Evolutionary conservation across 768 basidiomycete species (phyloP).

Genomic region (Podaxis carcinomalis): DNA sequence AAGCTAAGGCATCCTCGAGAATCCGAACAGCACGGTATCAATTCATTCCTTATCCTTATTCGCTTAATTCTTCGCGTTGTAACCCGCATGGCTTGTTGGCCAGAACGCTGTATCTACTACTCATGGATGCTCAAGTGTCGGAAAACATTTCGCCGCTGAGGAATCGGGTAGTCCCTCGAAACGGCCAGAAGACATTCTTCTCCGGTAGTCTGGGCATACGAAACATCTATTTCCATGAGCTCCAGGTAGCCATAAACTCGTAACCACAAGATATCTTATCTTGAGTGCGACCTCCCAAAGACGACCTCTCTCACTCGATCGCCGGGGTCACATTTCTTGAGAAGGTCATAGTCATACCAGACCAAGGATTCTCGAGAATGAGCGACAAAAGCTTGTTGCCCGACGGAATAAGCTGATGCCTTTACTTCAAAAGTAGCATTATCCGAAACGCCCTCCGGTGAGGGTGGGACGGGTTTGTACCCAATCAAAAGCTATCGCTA

Average conservation of each 20-base stretch:
- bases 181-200: neutral
- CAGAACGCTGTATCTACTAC: neutral
- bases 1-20: neutral
- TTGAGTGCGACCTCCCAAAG: conserved; percentile 15
- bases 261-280: conserved; percentile 1
- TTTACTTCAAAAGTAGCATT: conserved; percentile 43
- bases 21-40: neutral
- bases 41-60: neutral
- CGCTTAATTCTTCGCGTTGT: neutral
- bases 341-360: conserved; percentile 74
- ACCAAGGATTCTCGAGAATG: conserved; percentile 62
- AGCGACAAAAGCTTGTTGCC: conserved; percentile 59
- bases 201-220: neutral
- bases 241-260: neutral
- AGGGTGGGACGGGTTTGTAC: conserved; percentile 42
- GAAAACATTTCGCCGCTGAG: neutral
- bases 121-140: neutral
- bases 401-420: conserved; percentile 59
- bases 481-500: conserved; percentile 57
- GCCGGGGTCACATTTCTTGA: conserved; percentile 62
- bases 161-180: neutral
- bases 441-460: conserved; percentile 24
- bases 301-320: conserved; percentile 38
- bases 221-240: neutral
- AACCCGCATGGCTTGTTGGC: neutral